Percentiles rank a stretch among this genome's conserved stretches.
phyloP scores from a whole-genome alignment of 177 flowering plant species.

The Vitis hybrid region DNA sequence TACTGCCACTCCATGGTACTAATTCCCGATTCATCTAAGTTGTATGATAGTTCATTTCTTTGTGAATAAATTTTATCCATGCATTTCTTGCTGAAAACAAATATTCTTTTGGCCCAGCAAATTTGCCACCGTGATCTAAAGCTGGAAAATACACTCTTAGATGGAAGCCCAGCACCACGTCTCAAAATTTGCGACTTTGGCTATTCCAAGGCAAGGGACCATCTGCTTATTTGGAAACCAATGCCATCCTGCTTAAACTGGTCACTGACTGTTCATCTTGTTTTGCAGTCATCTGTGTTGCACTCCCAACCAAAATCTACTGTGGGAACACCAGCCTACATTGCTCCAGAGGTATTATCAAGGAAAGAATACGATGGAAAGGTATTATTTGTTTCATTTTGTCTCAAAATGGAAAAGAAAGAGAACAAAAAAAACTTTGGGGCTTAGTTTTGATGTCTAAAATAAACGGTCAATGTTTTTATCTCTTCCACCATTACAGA shows the following conservation, averaged over 20 bases:
- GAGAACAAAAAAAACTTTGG: not conserved
- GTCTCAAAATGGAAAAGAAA: not conserved
- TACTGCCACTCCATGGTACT: conserved; percentile 64
- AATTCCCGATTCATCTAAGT: not conserved
- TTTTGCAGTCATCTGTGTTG: conserved; percentile 48
- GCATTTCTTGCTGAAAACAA: not conserved
- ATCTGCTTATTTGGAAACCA: not conserved
- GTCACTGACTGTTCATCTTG: conserved; percentile 3
- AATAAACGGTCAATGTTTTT: not conserved
- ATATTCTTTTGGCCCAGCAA: conserved; percentile 40
- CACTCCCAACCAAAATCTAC: conserved; percentile 75
- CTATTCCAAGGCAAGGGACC: conserved; percentile 55
- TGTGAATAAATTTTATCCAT: not conserved
- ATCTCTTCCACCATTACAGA: conserved; percentile 28
- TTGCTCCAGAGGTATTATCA: conserved; percentile 76
- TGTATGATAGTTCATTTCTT: not conserved
- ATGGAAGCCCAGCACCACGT: conserved; percentile 59
- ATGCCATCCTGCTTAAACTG: not conserved
- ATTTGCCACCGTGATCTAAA: conserved; percentile 81
- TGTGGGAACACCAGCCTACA: conserved; percentile 77
- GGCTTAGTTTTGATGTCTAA: conserved; percentile 2
- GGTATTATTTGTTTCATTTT: conserved; percentile 28
- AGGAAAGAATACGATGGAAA: conserved; percentile 76
- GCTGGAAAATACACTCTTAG: conserved; percentile 71
- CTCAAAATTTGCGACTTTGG: conserved; percentile 83